Evolutionary conservation across 495 filamentous ascomycete species (phyloP), one percentile per base, ranked within the genome.

Genomic region (Astrothelium macrocarpum): DNA sequence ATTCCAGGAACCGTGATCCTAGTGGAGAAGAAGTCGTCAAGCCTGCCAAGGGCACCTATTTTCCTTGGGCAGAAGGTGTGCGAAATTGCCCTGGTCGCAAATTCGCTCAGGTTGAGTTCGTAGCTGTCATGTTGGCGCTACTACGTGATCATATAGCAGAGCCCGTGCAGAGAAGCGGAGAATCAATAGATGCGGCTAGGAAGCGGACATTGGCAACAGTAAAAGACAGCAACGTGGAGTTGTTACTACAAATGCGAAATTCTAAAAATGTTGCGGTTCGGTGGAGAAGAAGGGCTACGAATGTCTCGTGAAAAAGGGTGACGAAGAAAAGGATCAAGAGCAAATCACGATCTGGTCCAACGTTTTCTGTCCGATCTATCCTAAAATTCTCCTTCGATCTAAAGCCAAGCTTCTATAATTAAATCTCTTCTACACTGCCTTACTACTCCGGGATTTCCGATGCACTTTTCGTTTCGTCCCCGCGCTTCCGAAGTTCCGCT

Each of bases 181-280:
- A 81, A 72, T 74, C 31, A 16, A 32, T 60, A 18, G 67, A 65
- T 11, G 64, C 65, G 25, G 73, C 77, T n/a, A 69, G 67, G 53
- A 63, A 67, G 49, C 60, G 77, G 20, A 64, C 79, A 11, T 25
- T 70, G 64, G 62, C 68, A 31, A 70, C 75, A 2, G 71, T 75
- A 16, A 66, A 70, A 23, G 78, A 80, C 66, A 68, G 69, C 42
- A 69, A 67, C 12, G 46, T 65, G 26, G 67, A 74, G 1, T 36
- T 81, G 60, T 68, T 77, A 59, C 61, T 80, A 46, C 75, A 75
- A 45, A 77, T 82, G 77, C 64, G 68, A 36, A 69, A 75, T 63
- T 75, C 76, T 1, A 74, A 76, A 53, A 71, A 63, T 18, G 66
- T 72, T 0, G 31, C 63, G 1, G 25, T 68, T 32, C 29, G 56